Conservation (phyloP, 2,329 filamentous ascomycete species). For the Immersiporthe knoxdaviesiana region DNA sequence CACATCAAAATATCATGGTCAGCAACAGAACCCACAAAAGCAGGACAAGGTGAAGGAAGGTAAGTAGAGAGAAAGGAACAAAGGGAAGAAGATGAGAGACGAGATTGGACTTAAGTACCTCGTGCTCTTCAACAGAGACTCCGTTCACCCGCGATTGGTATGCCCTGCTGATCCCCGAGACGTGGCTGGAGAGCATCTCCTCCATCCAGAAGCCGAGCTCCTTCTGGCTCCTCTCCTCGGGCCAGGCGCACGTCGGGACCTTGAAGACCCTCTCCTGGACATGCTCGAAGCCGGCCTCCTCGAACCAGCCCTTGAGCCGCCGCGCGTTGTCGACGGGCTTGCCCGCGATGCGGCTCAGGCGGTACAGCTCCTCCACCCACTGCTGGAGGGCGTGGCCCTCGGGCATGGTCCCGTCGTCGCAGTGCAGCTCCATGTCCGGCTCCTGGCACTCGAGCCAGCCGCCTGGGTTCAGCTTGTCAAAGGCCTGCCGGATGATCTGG, state of each 20-base stretch:
- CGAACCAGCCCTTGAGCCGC: constrained; percentile 43
- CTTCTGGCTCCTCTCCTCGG: constrained; percentile 49
- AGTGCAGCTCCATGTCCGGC: constrained; percentile 41
- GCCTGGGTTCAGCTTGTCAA: constrained; percentile 52
- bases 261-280: constrained; percentile 57
- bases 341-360: constrained; percentile 42
- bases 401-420: constrained; percentile 51
- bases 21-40: background rate
- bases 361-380: constrained; percentile 47
- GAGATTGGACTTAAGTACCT: constrained; percentile 25
- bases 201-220: constrained; percentile 44
- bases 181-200: constrained; percentile 18
- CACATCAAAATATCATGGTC: background rate
- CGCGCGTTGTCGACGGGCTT: constrained; percentile 44
- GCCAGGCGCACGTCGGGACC: constrained; percentile 59
- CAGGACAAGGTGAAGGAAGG: background rate
- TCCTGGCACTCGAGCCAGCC: constrained; percentile 62
- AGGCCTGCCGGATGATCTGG: constrained; percentile 56
- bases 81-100: background rate
- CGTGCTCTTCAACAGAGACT: constrained; percentile 15
- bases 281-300: constrained; percentile 58
- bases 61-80: background rate
- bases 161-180: constrained; percentile 13
- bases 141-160: constrained; percentile 25
- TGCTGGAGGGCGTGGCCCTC: constrained; percentile 42